Conservation (phyloP, 495 filamentous ascomycete genomes). For the Massariosphaeria phaeospora region DNA sequence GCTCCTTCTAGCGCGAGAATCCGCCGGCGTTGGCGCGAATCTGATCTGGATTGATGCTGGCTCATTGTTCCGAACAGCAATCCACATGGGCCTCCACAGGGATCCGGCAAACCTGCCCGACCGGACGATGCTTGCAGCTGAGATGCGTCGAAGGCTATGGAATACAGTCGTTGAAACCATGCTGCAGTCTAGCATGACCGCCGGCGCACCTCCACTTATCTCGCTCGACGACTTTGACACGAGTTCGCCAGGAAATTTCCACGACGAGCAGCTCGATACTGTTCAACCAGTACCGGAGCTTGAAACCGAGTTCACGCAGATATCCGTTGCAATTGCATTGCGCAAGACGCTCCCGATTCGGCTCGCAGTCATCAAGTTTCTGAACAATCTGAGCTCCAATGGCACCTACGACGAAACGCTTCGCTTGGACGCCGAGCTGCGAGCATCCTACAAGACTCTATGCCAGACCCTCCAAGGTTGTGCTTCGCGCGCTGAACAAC, state of each 20-base stretch:
- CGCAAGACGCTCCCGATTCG: slow-evolving; percentile 15
- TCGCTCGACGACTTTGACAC: slow-evolving; percentile 44
- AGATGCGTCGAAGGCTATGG: slow-evolving; percentile 67
- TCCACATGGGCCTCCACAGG: slow-evolving; percentile 59
- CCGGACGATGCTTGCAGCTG: slow-evolving; percentile 49
- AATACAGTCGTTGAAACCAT: slow-evolving; percentile 60
- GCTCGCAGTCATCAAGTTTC: slow-evolving; percentile 5
- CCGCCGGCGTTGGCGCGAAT: slow-evolving; percentile 52
- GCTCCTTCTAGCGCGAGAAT: slow-evolving; percentile 55
- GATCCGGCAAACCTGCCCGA: slow-evolving; percentile 48
- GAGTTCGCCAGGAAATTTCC: slow-evolving; percentile 39
- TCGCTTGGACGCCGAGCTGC: slow-evolving; percentile 42
- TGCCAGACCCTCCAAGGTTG: slow-evolving; percentile 18
- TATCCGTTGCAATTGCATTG: slow-evolving; percentile 17
- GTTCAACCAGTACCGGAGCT: slow-evolving; percentile 36
- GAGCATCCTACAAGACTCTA: slow-evolving; percentile 35
- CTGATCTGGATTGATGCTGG: slow-evolving; percentile 57
- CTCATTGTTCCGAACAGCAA: slow-evolving; percentile 52
- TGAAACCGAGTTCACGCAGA: slow-evolving; percentile 29
- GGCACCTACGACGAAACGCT: slow-evolving; percentile 25
- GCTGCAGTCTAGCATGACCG: slow-evolving; percentile 56
- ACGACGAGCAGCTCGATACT: slow-evolving; percentile 44
- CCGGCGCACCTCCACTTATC: slow-evolving; percentile 55
- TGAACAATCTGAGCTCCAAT: slow-evolving; percentile 17
- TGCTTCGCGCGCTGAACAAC: slow-evolving; percentile 12